A percentile compares a stretch with the other conserved stretches of the same genome.
phyloP scores from a whole-genome alignment of 257 asterid genomes.

The Primulina tabacum region DNA sequence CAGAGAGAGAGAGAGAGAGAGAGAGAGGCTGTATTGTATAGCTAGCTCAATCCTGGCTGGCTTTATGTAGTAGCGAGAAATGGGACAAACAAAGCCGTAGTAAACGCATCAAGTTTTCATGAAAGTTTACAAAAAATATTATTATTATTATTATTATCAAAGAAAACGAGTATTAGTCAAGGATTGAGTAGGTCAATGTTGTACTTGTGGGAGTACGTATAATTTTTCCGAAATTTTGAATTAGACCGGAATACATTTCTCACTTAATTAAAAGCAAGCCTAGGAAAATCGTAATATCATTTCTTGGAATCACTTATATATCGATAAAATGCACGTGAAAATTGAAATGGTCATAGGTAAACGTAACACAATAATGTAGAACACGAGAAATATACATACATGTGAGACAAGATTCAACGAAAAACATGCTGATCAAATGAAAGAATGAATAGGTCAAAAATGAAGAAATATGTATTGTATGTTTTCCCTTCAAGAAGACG shows the following conservation, averaged over 20 bases:
- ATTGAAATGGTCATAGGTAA: no score
- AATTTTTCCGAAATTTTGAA: no score
- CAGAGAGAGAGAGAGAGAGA: slow-evolving; percentile 23
- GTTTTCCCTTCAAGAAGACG: not conserved
- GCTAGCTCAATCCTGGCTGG: slow-evolving; percentile 45
- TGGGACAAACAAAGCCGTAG: slow-evolving; percentile 23
- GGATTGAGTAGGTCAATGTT: slow-evolving; percentile 29
- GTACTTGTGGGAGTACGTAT: not conserved
- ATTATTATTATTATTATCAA: not conserved
- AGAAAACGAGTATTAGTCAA: slow-evolving; percentile 14
- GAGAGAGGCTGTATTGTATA: slow-evolving; percentile 14
- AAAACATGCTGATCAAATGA: not conserved
- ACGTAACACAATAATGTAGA: no score
- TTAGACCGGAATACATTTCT: not conserved
- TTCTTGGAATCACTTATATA: no score
- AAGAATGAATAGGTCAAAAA: not conserved
- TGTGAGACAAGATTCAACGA: slow-evolving; percentile 10
- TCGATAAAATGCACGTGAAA: no score
- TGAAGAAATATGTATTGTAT: not conserved
- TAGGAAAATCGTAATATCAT: no score
- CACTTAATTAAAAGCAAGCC: no score
- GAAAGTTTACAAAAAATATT: slow-evolving; percentile 17
- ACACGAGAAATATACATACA: not conserved
- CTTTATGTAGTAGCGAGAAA: slow-evolving; percentile 34
- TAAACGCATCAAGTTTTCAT: slow-evolving; percentile 30